Base-by-base conservation (phyloP, 257 asterid species). In the Leptodermis oblonga region DNA sequence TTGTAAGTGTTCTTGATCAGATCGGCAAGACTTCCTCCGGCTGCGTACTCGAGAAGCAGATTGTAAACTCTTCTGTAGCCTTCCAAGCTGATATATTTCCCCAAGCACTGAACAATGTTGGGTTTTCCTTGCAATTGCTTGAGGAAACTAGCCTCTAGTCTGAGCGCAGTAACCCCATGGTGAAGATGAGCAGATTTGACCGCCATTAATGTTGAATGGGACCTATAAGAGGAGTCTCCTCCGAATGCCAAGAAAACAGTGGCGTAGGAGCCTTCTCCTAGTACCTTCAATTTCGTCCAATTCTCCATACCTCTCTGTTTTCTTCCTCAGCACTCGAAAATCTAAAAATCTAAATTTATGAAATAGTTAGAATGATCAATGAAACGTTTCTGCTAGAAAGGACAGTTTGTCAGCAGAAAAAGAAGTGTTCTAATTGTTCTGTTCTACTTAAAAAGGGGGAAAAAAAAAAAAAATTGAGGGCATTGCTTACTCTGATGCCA, bases 21-120 rank as follows among this genome's bases (percentile, higher is more conserved):
- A 5, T 34, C 65, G 20, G 26, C 39, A 17, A 74, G 62, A 20
- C 22, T 68, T 5, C 64, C 72, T 12, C 62, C 72, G 15, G 37
- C 15, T 23, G 72, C 72, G 31, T 68, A 52, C 41, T 68, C 72
- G 26, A 68, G 30, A 7, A 68, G 48, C 4, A 68, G 5, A 3
- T 41, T 49, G 52, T 68, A 53, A 2, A 23, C 17, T 37, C 0
- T 37, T 37, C 18, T 26, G 1, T 22, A 30, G 20, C 11, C 3
- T 67, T 51, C 9, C 1, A 51, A 17, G 41, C 71, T 67, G 4
- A 6, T 3, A 20, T 67, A 62, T 17, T 51, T n/a, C 23, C 71
- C 71, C 5, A 67, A 67, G 6, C 62, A 33, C 6, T 20, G 62
- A 33, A 67, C 43, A 41, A 67, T 51, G 53, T 49, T 33, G 4